Evolutionary conservation across 2,329 filamentous ascomycete genomes (phyloP).

Genomic region (Dothiorella sarmentorum): DNA sequence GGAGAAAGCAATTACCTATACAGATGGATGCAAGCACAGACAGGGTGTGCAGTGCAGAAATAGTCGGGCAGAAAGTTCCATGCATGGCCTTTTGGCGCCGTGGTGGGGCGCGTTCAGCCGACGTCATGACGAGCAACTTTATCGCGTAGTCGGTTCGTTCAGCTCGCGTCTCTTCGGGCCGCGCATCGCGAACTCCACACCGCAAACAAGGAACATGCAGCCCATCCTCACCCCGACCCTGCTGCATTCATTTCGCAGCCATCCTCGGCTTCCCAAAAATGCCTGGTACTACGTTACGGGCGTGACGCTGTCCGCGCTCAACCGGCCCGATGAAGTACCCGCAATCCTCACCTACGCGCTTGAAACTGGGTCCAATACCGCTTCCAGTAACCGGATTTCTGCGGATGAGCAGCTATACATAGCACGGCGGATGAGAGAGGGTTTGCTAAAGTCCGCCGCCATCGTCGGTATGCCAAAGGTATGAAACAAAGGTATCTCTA

Average conservation of each 20-base stretch:
- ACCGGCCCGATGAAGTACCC: conserved; percentile 49
- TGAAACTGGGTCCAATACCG: conserved; percentile 26
- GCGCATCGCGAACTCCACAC: conserved; percentile 4
- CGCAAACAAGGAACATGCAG: conserved; percentile 18
- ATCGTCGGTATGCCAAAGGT: conserved; percentile 53
- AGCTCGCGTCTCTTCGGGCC: background rate
- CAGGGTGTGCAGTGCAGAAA: too few species aligned
- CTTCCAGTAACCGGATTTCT: conserved; percentile 23
- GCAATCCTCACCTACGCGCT: conserved; percentile 46
- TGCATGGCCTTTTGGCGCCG: background rate
- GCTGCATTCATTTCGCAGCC: conserved; percentile 40
- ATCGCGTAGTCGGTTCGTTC: background rate
- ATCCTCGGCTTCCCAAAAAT: conserved; percentile 43
- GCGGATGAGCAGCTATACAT: conserved; percentile 43
- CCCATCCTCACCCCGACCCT: conserved; percentile 42
- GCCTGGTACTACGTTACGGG: conserved; percentile 51
- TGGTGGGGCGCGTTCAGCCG: background rate
- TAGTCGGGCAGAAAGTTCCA: background rate
- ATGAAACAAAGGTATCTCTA: conserved; percentile 15
- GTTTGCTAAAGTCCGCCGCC: conserved; percentile 48
- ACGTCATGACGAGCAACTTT: conserved; percentile 2
- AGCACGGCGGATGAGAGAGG: conserved; percentile 48
- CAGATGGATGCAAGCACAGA: background rate
- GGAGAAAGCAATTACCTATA: background rate
- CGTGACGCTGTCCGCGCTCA: conserved; percentile 47